Evolutionary conservation across 495 filamentous ascomycete species (phyloP), one percentile per base, ranked within the genome.

Genomic region (Immersiella caudata): DNA sequence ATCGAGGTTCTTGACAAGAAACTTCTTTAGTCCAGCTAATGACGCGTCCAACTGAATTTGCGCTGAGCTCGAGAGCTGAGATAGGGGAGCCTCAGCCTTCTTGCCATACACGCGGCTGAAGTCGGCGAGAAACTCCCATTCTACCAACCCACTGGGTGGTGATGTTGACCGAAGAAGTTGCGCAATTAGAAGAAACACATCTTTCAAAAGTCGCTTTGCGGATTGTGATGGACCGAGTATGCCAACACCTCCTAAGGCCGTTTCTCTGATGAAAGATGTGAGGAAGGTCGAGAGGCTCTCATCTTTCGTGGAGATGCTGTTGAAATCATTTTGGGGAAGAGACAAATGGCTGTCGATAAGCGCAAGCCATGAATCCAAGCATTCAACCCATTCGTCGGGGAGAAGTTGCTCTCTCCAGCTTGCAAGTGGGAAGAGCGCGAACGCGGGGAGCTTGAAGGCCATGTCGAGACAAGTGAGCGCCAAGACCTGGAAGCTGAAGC

Each of bases 401-500:
- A 83, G 79, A 35, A 96, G 82, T 64, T 83, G 84, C 33, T 85
- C 84, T 69, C 89, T 86, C 79, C 93, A 86, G 62, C 80, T 79
- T n/a, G 85, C 79, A 52, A 88, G 83, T 24, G 93, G 93, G 68
- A 93, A 91, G 4, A 90, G 83, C 49, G 91, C 91, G 75, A 96
- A 83, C 26, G 86, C 82, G 26, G 92, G 92, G 21, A 92, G 81
- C 46, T 36, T 21, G 12, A 69, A 68, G 1, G 68, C 64, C 70
- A 74, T 73, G 36, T 8, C 60, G 65, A n/a, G n/a, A 21, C 46
- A 35, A 27, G 57, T 25, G 20, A 25, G 25, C 40, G 62, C 62
- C 62, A 64, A 64, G 62, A 52, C 46, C 50, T 40, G 63, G 35
- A 67, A 66, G 62, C 35, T 18, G 20, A 12, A 40, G n/a, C 25